These are phyloP conservation scores for Sugiyamaella xylanicola DNA, from an alignment of 1,139 yeast genomes.

Conservation along the genomic window DNA sequence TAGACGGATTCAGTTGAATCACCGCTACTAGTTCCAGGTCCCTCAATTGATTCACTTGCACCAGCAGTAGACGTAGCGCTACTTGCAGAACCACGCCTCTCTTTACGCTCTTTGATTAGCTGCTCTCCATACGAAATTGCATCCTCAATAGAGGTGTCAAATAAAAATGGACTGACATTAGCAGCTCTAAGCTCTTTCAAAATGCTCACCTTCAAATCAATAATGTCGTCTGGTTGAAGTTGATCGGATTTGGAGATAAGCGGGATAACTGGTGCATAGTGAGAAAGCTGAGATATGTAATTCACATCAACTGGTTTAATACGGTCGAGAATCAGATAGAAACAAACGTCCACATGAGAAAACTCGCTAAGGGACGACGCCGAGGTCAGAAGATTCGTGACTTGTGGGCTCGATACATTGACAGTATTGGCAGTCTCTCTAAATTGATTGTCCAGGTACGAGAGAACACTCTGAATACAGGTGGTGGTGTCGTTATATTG, in stretches of 20 bases:
- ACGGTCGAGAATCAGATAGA: constrained; percentile 33
- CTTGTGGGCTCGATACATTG: constrained; percentile 36
- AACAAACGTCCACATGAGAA: constrained; percentile 39
- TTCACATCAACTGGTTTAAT: constrained; percentile 34
- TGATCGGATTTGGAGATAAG: constrained; percentile 36
- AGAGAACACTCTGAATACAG: constrained; percentile 28
- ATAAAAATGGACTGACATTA: constrained; percentile 34
- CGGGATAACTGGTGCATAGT: constrained; percentile 38
- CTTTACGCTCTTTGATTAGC: constrained; percentile 12
- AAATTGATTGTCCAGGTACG: constrained; percentile 36
- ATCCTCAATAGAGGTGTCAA: constrained; percentile 32
- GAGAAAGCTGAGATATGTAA: constrained; percentile 32
- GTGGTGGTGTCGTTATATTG: constrained; percentile 26
- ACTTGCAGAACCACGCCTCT: constrained; percentile 2
- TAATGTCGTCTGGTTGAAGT: constrained; percentile 27
- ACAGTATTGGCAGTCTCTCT: constrained; percentile 36
- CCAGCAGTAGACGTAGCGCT: constrained; percentile 7
- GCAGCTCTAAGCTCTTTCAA: constrained; percentile 30
- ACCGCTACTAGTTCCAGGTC: no score
- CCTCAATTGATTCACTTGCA: constrained; percentile 9
- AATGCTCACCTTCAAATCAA: constrained; percentile 30
- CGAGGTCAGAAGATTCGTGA: constrained; percentile 33
- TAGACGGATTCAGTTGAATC: constrained; percentile 15
- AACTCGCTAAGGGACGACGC: constrained; percentile 35
- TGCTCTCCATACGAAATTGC: constrained; percentile 31